Evolutionary conservation across 257 asterid genomes (phyloP).

Genomic region (Striga asiatica): DNA sequence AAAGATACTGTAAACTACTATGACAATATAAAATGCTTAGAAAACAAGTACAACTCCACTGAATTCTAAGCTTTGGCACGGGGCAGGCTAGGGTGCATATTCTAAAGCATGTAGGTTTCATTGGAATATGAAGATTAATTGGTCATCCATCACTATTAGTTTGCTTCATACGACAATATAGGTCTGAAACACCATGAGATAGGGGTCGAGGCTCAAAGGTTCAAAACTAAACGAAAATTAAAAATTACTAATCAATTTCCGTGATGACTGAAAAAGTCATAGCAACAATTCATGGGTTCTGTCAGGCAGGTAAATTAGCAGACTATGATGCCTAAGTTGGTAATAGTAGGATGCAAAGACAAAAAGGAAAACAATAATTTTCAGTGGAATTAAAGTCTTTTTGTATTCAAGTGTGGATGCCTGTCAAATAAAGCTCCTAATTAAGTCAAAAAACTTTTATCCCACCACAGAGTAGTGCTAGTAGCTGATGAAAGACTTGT

Average conservation of each 20-base stretch:
- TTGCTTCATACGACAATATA: background rate
- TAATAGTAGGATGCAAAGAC: background rate
- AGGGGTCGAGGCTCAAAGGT: background rate
- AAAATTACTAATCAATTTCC: background rate
- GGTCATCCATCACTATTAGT: background rate
- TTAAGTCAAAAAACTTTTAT: background rate
- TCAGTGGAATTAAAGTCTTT: background rate
- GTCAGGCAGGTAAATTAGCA: background rate
- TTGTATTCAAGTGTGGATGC: background rate
- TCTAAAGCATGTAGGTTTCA: background rate
- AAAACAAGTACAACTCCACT: slow-evolving; percentile 5
- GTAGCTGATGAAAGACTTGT: background rate
- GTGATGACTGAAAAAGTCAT: background rate
- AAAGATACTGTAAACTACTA: background rate
- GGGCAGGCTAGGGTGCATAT: background rate
- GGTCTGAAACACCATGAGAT: background rate
- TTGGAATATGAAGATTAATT: background rate
- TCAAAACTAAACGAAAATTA: background rate
- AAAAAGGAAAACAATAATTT: background rate
- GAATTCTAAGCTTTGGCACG: background rate
- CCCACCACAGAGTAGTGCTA: slow-evolving; percentile 1
- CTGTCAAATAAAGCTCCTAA: slow-evolving; percentile 6
- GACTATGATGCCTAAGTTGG: background rate
- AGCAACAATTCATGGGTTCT: background rate
- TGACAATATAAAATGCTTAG: background rate